Percentiles rank a stretch among this genome's conserved stretches.
Conservation (phyloP, 352 stramenopile species). For the Globisporangium uncinulatum region DNA sequence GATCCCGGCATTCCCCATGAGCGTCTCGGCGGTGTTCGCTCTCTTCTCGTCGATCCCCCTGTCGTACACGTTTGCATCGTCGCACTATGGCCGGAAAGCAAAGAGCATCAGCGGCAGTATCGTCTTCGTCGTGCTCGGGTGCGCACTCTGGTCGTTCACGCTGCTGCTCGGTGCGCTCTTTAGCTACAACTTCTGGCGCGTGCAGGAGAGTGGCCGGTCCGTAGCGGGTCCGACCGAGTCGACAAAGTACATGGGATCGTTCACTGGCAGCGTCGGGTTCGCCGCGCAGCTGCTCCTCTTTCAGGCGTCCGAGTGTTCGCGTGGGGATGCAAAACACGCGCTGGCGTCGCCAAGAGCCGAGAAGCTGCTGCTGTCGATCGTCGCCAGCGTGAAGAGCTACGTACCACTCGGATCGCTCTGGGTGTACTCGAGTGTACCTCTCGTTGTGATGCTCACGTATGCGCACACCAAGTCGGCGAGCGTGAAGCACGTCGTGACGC, state of each 20-base stretch:
- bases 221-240: conserved; percentile 4
- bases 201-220: conserved; percentile 14
- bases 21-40: conserved; percentile 33
- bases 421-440: conserved; percentile 14
- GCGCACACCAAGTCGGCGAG: conserved; percentile 25
- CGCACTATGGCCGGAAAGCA: conserved; percentile 18
- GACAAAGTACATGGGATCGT: conserved; percentile 39
- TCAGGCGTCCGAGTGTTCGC: conserved; percentile 20
- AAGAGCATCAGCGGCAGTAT: conserved; percentile 38
- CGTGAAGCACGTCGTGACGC: conserved; percentile 20
- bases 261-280: conserved; percentile 42
- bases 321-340: not conserved
- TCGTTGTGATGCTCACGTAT: conserved; percentile 16
- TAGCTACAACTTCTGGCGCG: conserved; percentile 34
- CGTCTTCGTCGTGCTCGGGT: conserved; percentile 44
- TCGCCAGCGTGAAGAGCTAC: conserved; percentile 10
- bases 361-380: conserved; percentile 3
- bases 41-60: conserved; percentile 49
- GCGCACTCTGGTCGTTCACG: conserved; percentile 53
- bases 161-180: conserved; percentile 41
- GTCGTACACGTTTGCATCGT: conserved; percentile 38
- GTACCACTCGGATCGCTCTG: conserved; percentile 10
- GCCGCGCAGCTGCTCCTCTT: conserved; percentile 41
- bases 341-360: not conserved
- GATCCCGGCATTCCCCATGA: conserved; percentile 43